phyloP scores from a whole-genome alignment of 2,329 filamentous ascomycete species.

The Phyllosticta citriasiana region DNA sequence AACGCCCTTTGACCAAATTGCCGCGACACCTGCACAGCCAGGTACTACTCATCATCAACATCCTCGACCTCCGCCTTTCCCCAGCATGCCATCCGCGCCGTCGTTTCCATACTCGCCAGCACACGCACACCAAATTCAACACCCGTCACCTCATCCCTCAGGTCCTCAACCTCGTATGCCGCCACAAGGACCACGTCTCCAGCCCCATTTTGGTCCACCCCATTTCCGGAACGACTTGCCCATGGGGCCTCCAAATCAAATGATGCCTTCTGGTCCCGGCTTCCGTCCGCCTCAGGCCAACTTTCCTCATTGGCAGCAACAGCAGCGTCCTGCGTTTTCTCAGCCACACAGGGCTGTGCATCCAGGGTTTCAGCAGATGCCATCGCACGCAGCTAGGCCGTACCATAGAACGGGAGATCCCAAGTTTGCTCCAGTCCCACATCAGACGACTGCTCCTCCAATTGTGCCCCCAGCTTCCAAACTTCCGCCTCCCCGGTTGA shows the following conservation, averaged over 20 bases:
- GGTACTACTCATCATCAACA: slow-evolving; percentile 47
- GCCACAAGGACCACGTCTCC: neutral
- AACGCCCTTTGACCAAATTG: slow-evolving; percentile 47
- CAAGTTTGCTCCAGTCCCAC: slow-evolving; percentile 31
- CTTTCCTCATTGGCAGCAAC: slow-evolving; percentile 2
- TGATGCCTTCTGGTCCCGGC: slow-evolving; percentile 8
- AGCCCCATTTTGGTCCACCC: neutral
- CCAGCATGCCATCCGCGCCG: slow-evolving; percentile 39
- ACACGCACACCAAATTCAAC: slow-evolving; percentile 18
- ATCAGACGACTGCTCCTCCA: slow-evolving; percentile 26
- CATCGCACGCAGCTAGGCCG: slow-evolving; percentile 27
- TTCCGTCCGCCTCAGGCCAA: slow-evolving; percentile 14
- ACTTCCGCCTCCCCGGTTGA: slow-evolving; percentile 49
- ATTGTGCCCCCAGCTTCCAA: slow-evolving; percentile 46
- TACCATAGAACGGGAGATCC: slow-evolving; percentile 35
- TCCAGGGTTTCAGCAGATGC: neutral
- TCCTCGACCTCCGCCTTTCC: slow-evolving; percentile 42
- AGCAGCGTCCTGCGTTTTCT: slow-evolving; percentile 10
- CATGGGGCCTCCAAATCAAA: neutral
- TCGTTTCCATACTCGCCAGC: slow-evolving; percentile 37
- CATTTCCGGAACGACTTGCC: neutral
- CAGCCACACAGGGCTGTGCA: slow-evolving; percentile 7
- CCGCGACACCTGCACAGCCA: slow-evolving; percentile 42
- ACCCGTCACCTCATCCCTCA: neutral
- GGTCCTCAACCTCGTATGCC: neutral